Conservation (phyloP, 768 basidiomycete species). For the Suillus tomentosus region DNA sequence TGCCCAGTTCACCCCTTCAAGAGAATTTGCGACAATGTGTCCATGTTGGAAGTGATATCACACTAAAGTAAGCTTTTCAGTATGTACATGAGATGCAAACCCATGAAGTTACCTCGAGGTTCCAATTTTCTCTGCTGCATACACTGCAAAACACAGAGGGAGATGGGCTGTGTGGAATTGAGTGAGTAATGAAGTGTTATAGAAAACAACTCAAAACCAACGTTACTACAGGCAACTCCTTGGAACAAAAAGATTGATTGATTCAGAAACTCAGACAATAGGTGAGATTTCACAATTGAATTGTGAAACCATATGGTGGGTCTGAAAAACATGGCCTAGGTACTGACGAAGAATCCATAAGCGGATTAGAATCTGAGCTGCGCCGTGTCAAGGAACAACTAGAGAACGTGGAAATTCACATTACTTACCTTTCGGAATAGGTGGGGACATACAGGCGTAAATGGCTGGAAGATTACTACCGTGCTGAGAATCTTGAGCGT, state of each 20-base stretch:
- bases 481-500: background rate
- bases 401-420: background rate
- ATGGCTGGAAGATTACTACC: background rate
- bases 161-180: no score
- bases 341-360: background rate
- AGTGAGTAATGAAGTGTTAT: no score
- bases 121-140: no score
- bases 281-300: background rate
- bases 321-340: background rate
- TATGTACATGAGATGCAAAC: no score
- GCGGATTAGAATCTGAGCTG: background rate
- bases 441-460: background rate
- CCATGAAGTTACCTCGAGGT: no score
- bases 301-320: no score
- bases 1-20: no score
- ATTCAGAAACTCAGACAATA: background rate
- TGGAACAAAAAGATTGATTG: background rate
- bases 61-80: background rate
- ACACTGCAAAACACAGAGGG: background rate
- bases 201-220: no score
- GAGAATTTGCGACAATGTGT: background rate
- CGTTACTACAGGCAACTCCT: background rate
- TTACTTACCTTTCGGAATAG: background rate
- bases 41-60: background rate
- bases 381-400: no score